Evolutionary conservation across 169 alveolate genomes (phyloP), one percentile per base, ranked within the genome.

Genomic region (Plasmodium ovale): DNA sequence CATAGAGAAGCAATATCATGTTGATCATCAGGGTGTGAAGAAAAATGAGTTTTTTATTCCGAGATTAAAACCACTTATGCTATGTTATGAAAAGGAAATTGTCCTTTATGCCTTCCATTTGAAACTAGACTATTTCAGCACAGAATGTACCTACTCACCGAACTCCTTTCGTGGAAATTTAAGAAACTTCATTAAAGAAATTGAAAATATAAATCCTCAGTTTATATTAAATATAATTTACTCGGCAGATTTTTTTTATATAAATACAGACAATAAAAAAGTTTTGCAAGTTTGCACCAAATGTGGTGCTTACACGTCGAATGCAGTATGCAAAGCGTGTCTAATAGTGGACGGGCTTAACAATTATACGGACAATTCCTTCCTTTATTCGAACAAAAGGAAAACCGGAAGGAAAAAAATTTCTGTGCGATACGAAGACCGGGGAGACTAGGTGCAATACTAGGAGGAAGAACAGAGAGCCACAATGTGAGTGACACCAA

Each of bases 81-180:
- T 97, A 92, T 94, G 97, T 47, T 97, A 92, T 89, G 99, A 98
- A 92, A 98, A 98, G 92, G 99, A 98, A 92, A 97, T 98, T 25
- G 99, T 98, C 9, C 87, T 98, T 92, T 98, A 98, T 92, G 99
- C 99, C 19, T 97, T 97, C 84, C 97, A 94, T 91, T 94, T 92
- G 82, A 95, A 97, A 53, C 93, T 98, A 25, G 98, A 96, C 65
- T 98, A 98, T 91, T 98, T 98, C 88, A 96, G 99, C 42, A 97
- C 99, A 14, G 99, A 98, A 92, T 98, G 99, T 60, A 97, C 95
- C 12, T 98, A 98, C 90, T 96, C 99, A 14, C 98, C 98, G 3
- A 98, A 97, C 64, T 99, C 99, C 27, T 98, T 97, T 87, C 94
- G 99, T 73, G 99, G 99, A 6, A 94, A 97, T 93, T 98, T 97